Evolutionary conservation across 2,329 filamentous ascomycete genomes (phyloP).

Genomic region (Aspergillus neotritici): DNA sequence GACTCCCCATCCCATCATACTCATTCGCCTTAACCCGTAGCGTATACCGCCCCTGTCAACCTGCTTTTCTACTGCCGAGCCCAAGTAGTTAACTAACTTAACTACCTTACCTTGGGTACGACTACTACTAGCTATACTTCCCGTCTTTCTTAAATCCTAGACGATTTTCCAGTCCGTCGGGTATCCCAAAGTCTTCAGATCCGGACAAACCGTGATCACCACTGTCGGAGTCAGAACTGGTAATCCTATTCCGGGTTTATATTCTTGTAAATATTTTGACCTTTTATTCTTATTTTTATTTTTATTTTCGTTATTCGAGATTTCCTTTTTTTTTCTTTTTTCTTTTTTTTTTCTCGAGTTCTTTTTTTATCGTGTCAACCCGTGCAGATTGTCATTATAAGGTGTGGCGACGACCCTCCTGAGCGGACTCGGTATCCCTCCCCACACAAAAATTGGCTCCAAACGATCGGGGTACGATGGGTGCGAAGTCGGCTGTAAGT

Average conservation of each 20-base stretch:
- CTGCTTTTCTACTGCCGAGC: not conserved
- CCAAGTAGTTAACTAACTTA: too few relatives aligned
- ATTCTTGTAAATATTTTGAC: not conserved
- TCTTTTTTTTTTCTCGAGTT: not conserved
- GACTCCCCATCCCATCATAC: not conserved
- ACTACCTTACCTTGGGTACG: too few relatives aligned
- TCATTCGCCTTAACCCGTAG: slow-evolving; percentile 8
- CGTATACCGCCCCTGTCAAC: slow-evolving; percentile 5
- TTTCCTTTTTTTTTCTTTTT: not conserved
- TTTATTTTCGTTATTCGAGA: not conserved
- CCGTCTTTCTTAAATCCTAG: too few relatives aligned
- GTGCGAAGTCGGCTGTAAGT: slow-evolving; percentile 11
- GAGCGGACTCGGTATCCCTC: not conserved
- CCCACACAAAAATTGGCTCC: slow-evolving; percentile 7
- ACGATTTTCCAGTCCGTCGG: too few relatives aligned
- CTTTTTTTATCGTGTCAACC: slow-evolving; percentile 4
- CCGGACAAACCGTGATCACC: too few relatives aligned
- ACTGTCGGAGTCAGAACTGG: not conserved
- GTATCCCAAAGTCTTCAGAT: too few relatives aligned
- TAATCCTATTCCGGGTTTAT: not conserved
- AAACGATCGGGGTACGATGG: slow-evolving; percentile 8
- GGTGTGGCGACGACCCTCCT: too few relatives aligned
- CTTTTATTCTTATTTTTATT: not conserved
- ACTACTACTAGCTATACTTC: too few relatives aligned
- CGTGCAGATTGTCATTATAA: not conserved